A percentile compares a stretch with the other conserved stretches of the same genome.
Evolutionary conservation across 2,329 filamentous ascomycete species (phyloP).

Genomic region (Aspergillus carbonarius): DNA sequence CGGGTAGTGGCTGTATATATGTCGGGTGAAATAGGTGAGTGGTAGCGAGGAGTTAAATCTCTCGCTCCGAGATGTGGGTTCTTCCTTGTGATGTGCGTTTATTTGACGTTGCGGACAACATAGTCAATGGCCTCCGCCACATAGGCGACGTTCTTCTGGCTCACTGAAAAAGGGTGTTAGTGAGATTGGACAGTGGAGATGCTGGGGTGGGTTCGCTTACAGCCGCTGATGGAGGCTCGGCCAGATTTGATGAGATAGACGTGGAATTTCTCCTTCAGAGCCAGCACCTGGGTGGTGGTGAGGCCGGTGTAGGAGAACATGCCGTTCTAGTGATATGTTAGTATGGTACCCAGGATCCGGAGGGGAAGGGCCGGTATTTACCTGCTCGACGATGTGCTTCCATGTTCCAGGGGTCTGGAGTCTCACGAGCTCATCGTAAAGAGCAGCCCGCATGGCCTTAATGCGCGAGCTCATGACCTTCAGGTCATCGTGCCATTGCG

Average conservation of each 20-base stretch:
- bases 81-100: not conserved
- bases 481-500: slow-evolving; percentile 87
- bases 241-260: slow-evolving; percentile 45
- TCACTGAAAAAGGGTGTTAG: slow-evolving; percentile 28
- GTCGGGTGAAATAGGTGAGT: not conserved
- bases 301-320: slow-evolving; percentile 83
- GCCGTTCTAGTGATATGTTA: slow-evolving; percentile 51
- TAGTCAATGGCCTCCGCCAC: slow-evolving; percentile 41
- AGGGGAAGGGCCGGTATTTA: slow-evolving; percentile 38
- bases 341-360: not conserved
- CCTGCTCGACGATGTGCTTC: slow-evolving; percentile 97
- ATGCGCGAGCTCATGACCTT: slow-evolving; percentile 91
- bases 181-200: not conserved
- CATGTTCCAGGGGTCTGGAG: slow-evolving; percentile 86
- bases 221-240: slow-evolving; percentile 41
- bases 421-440: slow-evolving; percentile 78
- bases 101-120: slow-evolving; percentile 37
- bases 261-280: slow-evolving; percentile 43
- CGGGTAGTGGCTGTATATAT: not conserved
- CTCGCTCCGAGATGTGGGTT: not conserved
- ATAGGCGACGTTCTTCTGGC: slow-evolving; percentile 41
- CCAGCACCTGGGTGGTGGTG: slow-evolving; percentile 44
- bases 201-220: slow-evolving; percentile 25
- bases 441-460: slow-evolving; percentile 78
- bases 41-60: not conserved